Base-by-base conservation (phyloP, 306 rosid species). In the Vicia faba region DNA sequence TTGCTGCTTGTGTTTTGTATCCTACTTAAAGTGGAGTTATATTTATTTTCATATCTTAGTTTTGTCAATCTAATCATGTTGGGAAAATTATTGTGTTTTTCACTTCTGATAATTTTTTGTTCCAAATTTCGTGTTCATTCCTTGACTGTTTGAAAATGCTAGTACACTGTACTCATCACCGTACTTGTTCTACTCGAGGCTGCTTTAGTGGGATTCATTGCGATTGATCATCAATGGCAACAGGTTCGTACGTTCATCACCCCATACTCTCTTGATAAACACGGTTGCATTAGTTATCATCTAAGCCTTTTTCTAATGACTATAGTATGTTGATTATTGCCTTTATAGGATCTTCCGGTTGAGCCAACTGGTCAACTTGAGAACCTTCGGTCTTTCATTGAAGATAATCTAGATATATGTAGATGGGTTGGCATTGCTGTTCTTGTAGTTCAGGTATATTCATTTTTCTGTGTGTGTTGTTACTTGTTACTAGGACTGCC, bases 1-100 rank as follows among this genome's bases (percentile, higher is more conserved):
- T 58, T 95, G 88, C 85, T 90, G 96, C 85, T 82, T 95, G 57
- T 95, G 97, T 81, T 95, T 90, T 78, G 99, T 90, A 95, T 95
- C 99, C 99, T 64, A 16, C 79, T 46, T 29, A 15, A 19, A 39
- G 5, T 45, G 4, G 19, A 62, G 28, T 40, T 51, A 20, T 53
- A 20, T 51, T 15, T 69, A 3, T 33, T 43, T 53, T 59, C 76
- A 16, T 71, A 14, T 12, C 61, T 65, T 16, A 39, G 67, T 40
- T 73, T 15, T n/a, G n/a, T 68, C 62, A 71, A 43, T 70, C 60
- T 28, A n/a, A 28, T 72, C 35, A 54, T 75, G 33, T 55, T 60
- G 7, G 7, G 60, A 45, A 25, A 54, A 75, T 5, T 44, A 55
- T 36, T 38, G 55, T 12, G 18, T 50, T 66, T 38, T 49, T 39